Percentiles rank a stretch among this genome's conserved stretches.
phyloP scores from a whole-genome alignment of 1,284 basidiomycete species.

The Rhodotorula sp. region DNA sequence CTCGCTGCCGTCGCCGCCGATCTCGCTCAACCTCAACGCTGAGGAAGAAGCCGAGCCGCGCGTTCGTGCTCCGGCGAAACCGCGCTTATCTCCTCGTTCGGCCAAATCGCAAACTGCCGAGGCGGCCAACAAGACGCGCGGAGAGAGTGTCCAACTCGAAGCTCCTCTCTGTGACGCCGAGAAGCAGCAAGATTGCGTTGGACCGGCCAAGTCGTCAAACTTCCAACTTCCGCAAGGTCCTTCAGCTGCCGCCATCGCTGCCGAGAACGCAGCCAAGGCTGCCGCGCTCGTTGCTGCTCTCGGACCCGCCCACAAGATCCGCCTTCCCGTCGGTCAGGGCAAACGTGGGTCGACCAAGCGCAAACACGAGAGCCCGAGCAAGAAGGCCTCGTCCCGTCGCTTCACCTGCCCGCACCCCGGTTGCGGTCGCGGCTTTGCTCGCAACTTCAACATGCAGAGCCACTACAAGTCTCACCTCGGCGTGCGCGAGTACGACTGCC shows the following conservation, averaged over 20 bases:
- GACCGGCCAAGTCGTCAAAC: slow-evolving; percentile 2
- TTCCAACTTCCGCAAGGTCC: neutral
- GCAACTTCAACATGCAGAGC: slow-evolving; percentile 45
- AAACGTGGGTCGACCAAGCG: slow-evolving; percentile 27
- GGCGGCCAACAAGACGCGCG: neutral
- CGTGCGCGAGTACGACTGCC: slow-evolving; percentile 41
- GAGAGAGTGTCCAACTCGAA: too few species aligned
- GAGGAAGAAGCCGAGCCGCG: neutral
- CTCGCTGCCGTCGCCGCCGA: neutral
- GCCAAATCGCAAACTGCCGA: neutral
- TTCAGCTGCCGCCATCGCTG: neutral
- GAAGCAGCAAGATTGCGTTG: neutral
- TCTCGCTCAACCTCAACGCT: neutral
- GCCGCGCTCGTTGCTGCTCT: neutral
- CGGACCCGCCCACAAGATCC: slow-evolving; percentile 24
- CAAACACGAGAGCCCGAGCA: slow-evolving; percentile 1
- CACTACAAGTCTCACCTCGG: slow-evolving; percentile 41
- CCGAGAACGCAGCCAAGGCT: neutral
- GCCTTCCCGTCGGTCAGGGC: slow-evolving; percentile 27
- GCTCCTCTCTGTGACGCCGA: too few species aligned
- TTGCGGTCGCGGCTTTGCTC: slow-evolving; percentile 40
- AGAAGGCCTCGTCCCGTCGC: slow-evolving; percentile 29
- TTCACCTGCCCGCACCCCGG: slow-evolving; percentile 41
- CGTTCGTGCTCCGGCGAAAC: neutral
- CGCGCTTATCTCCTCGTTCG: neutral